These are phyloP conservation scores for Hypomyces perniciosus DNA, from an alignment of 2,329 filamentous ascomycete species.

Conservation along the genomic window DNA sequence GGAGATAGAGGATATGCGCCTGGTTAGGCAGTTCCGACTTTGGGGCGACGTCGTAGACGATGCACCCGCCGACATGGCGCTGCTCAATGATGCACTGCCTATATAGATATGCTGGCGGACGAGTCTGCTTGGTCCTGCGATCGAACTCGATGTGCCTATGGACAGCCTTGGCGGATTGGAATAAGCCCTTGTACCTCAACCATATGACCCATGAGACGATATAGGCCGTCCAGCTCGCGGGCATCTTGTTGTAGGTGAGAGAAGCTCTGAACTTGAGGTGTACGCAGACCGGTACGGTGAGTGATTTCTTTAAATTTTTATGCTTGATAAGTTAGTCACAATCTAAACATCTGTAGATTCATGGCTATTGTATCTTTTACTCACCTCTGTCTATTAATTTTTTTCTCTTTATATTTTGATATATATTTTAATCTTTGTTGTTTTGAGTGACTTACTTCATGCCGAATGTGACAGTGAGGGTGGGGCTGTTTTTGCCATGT, in stretches of 20 bases:
- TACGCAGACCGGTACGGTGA: not conserved
- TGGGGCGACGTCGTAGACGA: slow-evolving; percentile 25
- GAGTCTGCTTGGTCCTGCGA: slow-evolving; percentile 16
- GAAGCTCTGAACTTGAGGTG: not conserved
- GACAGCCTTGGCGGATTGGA: slow-evolving; percentile 20
- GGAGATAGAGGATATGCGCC: slow-evolving; percentile 26
- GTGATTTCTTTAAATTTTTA: not conserved
- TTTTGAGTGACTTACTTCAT: no score
- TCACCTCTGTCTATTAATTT: no score
- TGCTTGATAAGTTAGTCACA: no score
- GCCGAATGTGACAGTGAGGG: no score
- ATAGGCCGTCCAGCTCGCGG: slow-evolving; percentile 20
- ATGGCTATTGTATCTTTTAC: no score
- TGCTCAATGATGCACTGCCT: slow-evolving; percentile 23
- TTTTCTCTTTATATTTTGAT: no score
- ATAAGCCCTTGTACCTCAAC: slow-evolving; percentile 22
- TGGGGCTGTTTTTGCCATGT: no score
- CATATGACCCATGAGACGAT: slow-evolving; percentile 23
- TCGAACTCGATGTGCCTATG: slow-evolving; percentile 20
- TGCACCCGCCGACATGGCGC: slow-evolving; percentile 14
- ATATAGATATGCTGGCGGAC: slow-evolving; percentile 21
- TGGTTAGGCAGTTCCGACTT: slow-evolving; percentile 24
- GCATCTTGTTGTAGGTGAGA: not conserved
- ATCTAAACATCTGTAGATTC: no score
- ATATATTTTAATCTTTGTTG: no score